Evolutionary conservation across 305 asterid species (phyloP), one percentile per base, ranked within the genome.

Genomic region (Fraxinus angustifolia): DNA sequence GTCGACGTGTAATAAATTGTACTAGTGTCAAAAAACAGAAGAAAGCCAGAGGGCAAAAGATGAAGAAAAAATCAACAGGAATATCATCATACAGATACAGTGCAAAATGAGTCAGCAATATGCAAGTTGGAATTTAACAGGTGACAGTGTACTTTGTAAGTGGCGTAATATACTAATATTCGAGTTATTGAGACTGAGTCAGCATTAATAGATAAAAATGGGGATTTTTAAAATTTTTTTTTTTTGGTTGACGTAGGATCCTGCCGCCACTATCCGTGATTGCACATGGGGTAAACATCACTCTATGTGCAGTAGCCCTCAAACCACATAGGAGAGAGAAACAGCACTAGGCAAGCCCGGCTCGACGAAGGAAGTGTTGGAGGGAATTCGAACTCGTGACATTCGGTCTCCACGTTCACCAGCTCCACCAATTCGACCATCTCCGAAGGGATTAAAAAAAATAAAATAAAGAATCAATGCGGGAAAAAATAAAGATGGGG

Each of bases 41-140:
- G 16, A 62, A 23, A 3, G 2, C 16, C 11, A 19, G 5, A n/a
- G 10, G 65, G 28, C 8, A 23, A 2, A 23, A 4, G 35, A 6
- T 34, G 5, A 50, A 80, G 34, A 73, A 53, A 50, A 53, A 53
- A 4, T 34, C 40, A 73, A 31, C n/a, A 72, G 40, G 7, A 80
- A 16, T 21, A 62, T 62, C 26, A 7, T 67, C 65, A 11, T 8
- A 42, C 16, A 42, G n/a, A 53, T n/a, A 78, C 76, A 78, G 85
- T 81, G 87, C 87, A 84, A 3, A 78, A 75, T 81, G 87, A 84
- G 87, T 84, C 83, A 84, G 73, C 82, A 77, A 73, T 73, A 81
- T 56, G 21, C 80, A 65, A 65, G 38, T 65, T 62, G 60, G 26
- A 42, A 1, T 60, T 53, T 31, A 68, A 23, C 74, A 8, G 42